phyloP scores from a whole-genome alignment of 78 protist species.

The Dictyostelium capitatum region DNA sequence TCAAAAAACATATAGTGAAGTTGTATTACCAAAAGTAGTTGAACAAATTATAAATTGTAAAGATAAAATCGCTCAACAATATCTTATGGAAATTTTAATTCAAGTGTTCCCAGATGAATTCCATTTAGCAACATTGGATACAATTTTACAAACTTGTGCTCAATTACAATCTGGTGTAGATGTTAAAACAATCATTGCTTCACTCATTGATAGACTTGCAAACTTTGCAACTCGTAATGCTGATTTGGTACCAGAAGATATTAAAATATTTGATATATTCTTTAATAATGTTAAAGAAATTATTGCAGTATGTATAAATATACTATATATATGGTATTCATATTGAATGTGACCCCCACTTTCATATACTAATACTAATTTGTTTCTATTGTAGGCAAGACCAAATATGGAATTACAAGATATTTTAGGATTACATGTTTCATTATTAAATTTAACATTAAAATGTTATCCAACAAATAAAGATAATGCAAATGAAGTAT shows the following conservation, averaged over 20 bases:
- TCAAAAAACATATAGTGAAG: constrained; percentile 38
- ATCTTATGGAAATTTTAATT: constrained; percentile 96
- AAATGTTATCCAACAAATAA: constrained; percentile 87
- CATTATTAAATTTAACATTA: constrained; percentile 90
- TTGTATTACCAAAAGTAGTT: constrained; percentile 88
- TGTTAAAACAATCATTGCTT: constrained; percentile 89
- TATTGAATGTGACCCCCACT: too few relatives aligned
- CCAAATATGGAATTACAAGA: constrained; percentile 83
- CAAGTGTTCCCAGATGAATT: constrained; percentile 98
- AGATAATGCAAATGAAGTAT: constrained; percentile 87
- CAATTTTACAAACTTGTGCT: constrained; percentile 84
- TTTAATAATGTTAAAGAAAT: constrained; percentile 60
- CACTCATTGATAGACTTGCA: constrained; percentile 93
- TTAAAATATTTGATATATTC: constrained; percentile 90
- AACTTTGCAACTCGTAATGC: constrained; percentile 70
- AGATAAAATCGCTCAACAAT: constrained; percentile 98
- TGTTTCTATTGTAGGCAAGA: constrained; percentile 66
- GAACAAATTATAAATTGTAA: constrained; percentile 93
- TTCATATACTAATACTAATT: neutral
- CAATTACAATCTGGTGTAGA: constrained; percentile 92
- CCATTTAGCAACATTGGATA: constrained; percentile 94
- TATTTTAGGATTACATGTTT: constrained; percentile 80
- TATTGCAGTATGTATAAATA: constrained; percentile 38
- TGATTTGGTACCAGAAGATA: constrained; percentile 69
- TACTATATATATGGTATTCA: too few relatives aligned